These are phyloP conservation scores for Periconia macrospinosa DNA, from an alignment of 2,329 filamentous ascomycete species.

Conservation along the genomic window DNA sequence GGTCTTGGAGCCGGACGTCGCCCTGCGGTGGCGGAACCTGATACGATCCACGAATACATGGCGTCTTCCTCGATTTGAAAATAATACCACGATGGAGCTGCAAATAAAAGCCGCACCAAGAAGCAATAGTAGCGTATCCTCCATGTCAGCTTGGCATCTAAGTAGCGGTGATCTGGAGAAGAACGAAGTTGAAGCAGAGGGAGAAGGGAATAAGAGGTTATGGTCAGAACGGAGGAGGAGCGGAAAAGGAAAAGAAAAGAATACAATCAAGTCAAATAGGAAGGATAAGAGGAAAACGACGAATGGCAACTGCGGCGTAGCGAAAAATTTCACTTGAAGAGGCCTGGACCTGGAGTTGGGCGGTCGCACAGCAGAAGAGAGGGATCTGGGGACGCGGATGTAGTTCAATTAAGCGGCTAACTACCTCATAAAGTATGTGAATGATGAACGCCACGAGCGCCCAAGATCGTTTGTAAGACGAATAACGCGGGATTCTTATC, in stretches of 20 bases:
- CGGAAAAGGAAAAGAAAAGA: neutral
- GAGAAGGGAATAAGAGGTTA: neutral
- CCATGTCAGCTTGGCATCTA: constrained; percentile 16
- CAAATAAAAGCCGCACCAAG: constrained; percentile 36
- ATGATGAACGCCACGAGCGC: neutral
- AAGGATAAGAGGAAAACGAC: neutral
- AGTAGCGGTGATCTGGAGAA: neutral
- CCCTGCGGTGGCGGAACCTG: constrained; percentile 42
- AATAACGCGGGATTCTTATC: constrained; percentile 17
- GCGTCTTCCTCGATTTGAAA: constrained; percentile 39
- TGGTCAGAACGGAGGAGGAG: neutral
- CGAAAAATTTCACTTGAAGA: constrained; percentile 4
- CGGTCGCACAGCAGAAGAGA: constrained; percentile 19
- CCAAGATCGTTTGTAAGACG: neutral
- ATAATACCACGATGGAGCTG: constrained; percentile 28
- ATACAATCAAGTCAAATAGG: neutral
- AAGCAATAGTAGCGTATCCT: constrained; percentile 22
- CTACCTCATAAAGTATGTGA: constrained; percentile 11
- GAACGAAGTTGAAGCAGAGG: neutral
- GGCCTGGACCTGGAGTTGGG: constrained; percentile 14
- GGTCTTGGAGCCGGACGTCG: constrained; percentile 52
- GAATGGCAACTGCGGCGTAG: neutral
- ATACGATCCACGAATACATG: constrained; percentile 46
- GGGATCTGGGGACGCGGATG: constrained; percentile 13
- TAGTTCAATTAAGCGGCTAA: constrained; percentile 6